Conservation (phyloP, 257 asterid species). For the Solanum paucissectum region DNA sequence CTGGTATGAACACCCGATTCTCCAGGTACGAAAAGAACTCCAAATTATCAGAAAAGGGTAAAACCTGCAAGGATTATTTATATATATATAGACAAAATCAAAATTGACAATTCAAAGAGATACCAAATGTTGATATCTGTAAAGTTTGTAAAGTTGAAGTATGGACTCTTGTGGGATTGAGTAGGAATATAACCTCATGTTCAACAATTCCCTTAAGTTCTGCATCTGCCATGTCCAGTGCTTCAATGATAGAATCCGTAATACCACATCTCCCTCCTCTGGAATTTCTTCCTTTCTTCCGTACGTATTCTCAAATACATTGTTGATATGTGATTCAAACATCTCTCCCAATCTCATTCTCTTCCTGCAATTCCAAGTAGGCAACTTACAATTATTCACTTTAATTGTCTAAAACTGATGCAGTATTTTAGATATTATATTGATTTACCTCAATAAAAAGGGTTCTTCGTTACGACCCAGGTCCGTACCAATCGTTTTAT, state of each 20-base stretch:
- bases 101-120: no score
- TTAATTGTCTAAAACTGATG: background rate
- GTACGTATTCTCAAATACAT: constrained; percentile 49
- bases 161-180: background rate
- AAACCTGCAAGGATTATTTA: no score
- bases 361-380: constrained; percentile 55
- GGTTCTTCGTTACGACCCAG: constrained; percentile 92
- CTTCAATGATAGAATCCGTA: background rate
- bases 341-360: constrained; percentile 83
- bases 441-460: constrained; percentile 65
- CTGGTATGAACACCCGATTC: no score
- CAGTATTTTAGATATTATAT: background rate
- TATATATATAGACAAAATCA: no score
- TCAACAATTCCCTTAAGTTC: constrained; percentile 72
- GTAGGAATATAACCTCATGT: constrained; percentile 36
- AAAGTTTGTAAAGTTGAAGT: no score
- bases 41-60: no score
- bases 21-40: no score
- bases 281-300: constrained; percentile 71
- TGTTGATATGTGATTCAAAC: constrained; percentile 31
- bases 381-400: background rate
- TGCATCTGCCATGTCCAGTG: constrained; percentile 13
- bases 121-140: no score
- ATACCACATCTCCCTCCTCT: constrained; percentile 81
- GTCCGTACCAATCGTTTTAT: no score